Conservation (phyloP, 2,329 filamentous ascomycete genomes). For the Cyphellophora attinorum region DNA sequence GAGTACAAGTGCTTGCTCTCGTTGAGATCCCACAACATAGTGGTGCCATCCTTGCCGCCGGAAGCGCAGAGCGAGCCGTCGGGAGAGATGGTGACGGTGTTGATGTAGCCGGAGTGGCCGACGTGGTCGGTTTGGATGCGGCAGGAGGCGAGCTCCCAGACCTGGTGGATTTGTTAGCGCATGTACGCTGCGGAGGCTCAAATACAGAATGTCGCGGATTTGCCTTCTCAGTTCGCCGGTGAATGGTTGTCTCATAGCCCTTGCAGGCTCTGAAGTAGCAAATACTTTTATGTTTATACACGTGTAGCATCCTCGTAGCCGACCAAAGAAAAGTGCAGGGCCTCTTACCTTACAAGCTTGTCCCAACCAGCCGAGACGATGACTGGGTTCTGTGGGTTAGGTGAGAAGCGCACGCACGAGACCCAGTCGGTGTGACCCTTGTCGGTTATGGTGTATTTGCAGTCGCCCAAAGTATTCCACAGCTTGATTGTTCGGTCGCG, state of each 20-base stretch:
- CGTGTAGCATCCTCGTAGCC: constrained; percentile 76
- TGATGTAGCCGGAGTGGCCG: constrained; percentile 98
- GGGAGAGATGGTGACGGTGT: constrained; percentile 99
- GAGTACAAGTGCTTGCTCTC: constrained; percentile 99
- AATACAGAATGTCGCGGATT: constrained; percentile 10
- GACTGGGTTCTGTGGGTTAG: constrained; percentile 99
- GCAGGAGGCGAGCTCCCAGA: constrained; percentile 99
- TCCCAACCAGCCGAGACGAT: constrained; percentile 98
- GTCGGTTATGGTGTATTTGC: constrained; percentile 99
- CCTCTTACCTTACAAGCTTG: constrained; percentile 99
- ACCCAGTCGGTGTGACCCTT: constrained; percentile 99
- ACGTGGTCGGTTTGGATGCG: constrained; percentile 99
- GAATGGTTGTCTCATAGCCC: constrained; percentile 95
- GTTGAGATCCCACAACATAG: constrained; percentile 99
- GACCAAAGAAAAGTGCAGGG: constrained; percentile 3
- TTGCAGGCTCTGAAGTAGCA: constrained; percentile 99
- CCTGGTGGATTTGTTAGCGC: constrained; percentile 46
- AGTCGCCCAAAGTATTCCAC: constrained; percentile 99
- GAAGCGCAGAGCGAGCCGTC: constrained; percentile 98
- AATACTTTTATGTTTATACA: constrained; percentile 79
- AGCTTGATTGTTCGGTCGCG: constrained; percentile 99
- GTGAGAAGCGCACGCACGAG: constrained; percentile 98
- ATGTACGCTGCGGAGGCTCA: constrained; percentile 1
- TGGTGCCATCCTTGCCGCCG: constrained; percentile 98
- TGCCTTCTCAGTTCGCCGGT: constrained; percentile 68